Conservation (phyloP, 2,329 filamentous ascomycete species). For the Coniella lustricola region DNA sequence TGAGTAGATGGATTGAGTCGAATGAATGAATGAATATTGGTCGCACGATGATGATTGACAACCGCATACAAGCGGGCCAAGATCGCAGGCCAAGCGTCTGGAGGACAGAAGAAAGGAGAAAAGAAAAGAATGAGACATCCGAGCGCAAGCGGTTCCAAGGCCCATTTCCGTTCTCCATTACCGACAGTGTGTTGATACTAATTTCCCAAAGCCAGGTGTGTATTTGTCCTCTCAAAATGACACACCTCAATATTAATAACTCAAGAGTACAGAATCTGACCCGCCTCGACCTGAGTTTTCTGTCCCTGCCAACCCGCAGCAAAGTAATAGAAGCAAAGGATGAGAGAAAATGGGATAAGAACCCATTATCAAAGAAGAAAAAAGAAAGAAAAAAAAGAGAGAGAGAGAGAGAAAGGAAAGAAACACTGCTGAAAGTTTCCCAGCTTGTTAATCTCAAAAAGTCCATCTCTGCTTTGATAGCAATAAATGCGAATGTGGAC, state of each 20-base stretch:
- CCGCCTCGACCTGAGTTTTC: neutral
- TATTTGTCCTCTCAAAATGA: too few species aligned
- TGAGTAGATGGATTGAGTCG: neutral
- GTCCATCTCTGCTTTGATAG: too few species aligned
- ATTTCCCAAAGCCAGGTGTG: neutral
- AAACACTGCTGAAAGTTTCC: slow-evolving; percentile 3
- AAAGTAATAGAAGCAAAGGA: slow-evolving; percentile 1
- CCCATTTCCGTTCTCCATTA: too few species aligned
- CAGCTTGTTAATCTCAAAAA: neutral
- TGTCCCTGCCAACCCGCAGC: slow-evolving; percentile 10
- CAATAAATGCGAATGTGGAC: neutral
- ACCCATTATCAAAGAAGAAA: neutral
- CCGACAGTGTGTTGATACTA: slow-evolving; percentile 1
- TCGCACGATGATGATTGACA: too few species aligned
- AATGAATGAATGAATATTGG: neutral
- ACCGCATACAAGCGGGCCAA: too few species aligned
- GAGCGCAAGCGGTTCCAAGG: neutral
- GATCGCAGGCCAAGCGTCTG: neutral
- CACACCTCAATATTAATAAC: neutral
- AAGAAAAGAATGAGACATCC: neutral
- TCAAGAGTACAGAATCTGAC: slow-evolving; percentile 6
- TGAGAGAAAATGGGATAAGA: neutral
- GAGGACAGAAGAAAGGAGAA: neutral
- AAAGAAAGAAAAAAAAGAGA: neutral
- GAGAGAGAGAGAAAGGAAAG: neutral